Conservation (phyloP, 495 filamentous ascomycete genomes). For the Penicillium odoratum region DNA sequence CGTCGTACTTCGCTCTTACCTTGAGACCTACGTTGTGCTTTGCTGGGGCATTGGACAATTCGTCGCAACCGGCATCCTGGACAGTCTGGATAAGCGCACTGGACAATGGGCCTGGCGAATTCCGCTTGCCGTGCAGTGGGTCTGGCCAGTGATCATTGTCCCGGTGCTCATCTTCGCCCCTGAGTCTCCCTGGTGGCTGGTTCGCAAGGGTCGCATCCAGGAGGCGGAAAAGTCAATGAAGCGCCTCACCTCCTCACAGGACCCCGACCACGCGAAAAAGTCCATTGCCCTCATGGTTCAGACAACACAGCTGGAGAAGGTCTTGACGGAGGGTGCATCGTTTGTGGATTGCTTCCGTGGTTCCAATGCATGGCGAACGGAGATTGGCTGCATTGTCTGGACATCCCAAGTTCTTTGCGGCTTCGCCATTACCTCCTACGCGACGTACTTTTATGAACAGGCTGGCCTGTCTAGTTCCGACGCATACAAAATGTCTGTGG, state of each 20-base stretch:
- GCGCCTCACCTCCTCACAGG: constrained; percentile 49
- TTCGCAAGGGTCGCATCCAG: constrained; percentile 54
- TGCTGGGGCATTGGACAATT: constrained; percentile 70
- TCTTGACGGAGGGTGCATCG: constrained; percentile 58
- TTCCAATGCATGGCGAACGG: constrained; percentile 67
- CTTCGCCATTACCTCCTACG: constrained; percentile 68
- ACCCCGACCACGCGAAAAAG: constrained; percentile 40
- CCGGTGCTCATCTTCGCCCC: constrained; percentile 57
- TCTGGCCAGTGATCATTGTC: constrained; percentile 62
- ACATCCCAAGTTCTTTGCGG: constrained; percentile 72
- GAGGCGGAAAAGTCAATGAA: constrained; percentile 43
- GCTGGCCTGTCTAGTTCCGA: constrained; percentile 57
- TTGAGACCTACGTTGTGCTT: constrained; percentile 62
- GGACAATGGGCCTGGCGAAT: constrained; percentile 53
- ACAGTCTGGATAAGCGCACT: constrained; percentile 37
- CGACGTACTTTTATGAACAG: constrained; percentile 71
- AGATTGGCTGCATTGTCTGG: constrained; percentile 69
- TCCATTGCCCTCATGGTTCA: constrained; percentile 59
- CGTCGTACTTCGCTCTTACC: constrained; percentile 54
- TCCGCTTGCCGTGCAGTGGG: constrained; percentile 64
- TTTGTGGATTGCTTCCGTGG: constrained; percentile 73
- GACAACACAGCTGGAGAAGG: constrained; percentile 59
- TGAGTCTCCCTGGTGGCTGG: constrained; percentile 65
- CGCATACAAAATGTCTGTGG: constrained; percentile 53
- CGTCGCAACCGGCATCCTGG: constrained; percentile 54